These are phyloP conservation scores for Vicia faba DNA, from an alignment of 306 rosid genomes.

Conservation along the genomic window DNA sequence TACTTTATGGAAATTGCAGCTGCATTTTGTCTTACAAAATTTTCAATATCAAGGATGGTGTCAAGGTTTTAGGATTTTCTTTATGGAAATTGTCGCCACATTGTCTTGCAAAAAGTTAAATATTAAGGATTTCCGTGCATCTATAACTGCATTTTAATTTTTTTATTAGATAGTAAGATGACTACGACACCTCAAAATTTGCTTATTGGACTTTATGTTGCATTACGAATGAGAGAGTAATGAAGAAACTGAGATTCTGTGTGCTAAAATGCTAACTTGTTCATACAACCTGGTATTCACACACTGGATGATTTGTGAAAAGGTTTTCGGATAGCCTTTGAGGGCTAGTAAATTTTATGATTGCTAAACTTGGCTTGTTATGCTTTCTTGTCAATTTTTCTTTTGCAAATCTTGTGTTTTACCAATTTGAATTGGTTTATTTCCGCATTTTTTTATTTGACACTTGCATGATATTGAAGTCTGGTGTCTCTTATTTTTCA, in stretches of 20 bases:
- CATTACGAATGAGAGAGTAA: neutral
- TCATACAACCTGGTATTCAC: neutral
- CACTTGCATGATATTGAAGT: slow-evolving; percentile 7
- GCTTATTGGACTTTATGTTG: neutral
- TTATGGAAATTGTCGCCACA: neutral
- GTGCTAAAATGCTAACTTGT: neutral
- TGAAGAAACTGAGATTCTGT: too few species aligned
- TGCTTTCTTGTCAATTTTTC: slow-evolving; percentile 9
- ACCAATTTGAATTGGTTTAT: neutral
- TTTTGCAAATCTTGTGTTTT: slow-evolving; percentile 7
- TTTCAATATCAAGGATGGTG: neutral
- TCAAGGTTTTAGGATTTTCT: neutral
- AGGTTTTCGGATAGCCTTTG: neutral
- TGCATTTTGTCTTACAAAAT: neutral
- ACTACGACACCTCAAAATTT: neutral
- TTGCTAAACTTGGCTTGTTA: neutral
- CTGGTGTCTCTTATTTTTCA: slow-evolving; percentile 32
- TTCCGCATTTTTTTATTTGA: neutral
- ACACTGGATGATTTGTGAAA: neutral
- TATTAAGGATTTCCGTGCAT: neutral
- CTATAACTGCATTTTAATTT: neutral
- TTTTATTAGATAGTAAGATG: neutral
- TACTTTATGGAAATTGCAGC: neutral
- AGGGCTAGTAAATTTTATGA: neutral
- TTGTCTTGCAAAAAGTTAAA: neutral